These are phyloP conservation scores for Rhizomucor pusillus DNA, from an alignment of 371 early-diverging fungal genomes.

Conservation along the genomic window DNA sequence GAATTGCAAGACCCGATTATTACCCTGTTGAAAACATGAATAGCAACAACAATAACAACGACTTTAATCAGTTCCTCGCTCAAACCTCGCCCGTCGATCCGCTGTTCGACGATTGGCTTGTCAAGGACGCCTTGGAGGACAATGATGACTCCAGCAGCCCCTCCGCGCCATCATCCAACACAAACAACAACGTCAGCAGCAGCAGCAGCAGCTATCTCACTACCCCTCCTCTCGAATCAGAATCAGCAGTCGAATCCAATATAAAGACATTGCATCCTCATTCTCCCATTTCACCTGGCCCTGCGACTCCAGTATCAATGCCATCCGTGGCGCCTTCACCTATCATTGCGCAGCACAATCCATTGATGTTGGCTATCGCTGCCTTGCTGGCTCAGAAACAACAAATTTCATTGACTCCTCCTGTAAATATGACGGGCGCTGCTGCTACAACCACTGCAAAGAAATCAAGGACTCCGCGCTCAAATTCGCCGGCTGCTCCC, in stretches of 20 bases:
- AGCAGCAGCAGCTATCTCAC: neutral
- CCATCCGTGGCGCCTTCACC: neutral
- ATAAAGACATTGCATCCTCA: too few relatives aligned
- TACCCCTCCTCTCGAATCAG: neutral
- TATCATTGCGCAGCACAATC: neutral
- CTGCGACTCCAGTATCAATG: neutral
- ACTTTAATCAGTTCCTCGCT: neutral
- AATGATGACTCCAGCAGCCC: neutral
- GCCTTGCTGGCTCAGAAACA: slow-evolving; percentile 1
- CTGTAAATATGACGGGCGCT: neutral
- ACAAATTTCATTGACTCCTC: neutral
- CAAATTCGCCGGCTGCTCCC: neutral
- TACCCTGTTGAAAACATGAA: slow-evolving; percentile 6
- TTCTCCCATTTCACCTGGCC: too few relatives aligned
- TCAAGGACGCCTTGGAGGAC: slow-evolving; percentile 11
- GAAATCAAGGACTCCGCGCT: neutral
- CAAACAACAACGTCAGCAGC: neutral
- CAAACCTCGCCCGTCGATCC: slow-evolving; percentile 1
- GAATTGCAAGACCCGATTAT: slow-evolving; percentile 15
- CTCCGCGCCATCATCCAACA: neutral
- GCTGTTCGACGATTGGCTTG: slow-evolving; percentile 15
- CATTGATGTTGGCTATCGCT: slow-evolving; percentile 6
- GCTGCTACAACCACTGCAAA: neutral
- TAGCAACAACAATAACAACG: neutral
- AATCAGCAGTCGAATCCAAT: neutral